phyloP scores from a whole-genome alignment of 2,329 filamentous ascomycete genomes.

The Cercospora citrullina region DNA sequence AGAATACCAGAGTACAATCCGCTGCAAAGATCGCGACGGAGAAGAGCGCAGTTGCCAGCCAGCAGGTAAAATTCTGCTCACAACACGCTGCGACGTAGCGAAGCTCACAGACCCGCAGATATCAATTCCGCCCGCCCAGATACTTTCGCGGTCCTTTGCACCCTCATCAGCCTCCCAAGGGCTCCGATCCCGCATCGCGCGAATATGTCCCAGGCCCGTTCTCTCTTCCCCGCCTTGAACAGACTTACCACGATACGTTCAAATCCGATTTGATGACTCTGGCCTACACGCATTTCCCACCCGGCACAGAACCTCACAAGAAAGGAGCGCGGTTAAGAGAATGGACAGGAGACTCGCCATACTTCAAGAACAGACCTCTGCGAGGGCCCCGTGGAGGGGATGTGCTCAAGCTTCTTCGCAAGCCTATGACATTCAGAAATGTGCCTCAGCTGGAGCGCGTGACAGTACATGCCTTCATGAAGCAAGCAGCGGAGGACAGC shows the following conservation, averaged over 20 bases:
- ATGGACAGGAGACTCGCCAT: constrained; percentile 90
- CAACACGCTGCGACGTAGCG: not conserved
- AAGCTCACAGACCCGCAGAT: constrained; percentile 56
- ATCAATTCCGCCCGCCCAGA: constrained; percentile 91
- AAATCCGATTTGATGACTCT: constrained; percentile 85
- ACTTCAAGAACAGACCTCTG: constrained; percentile 86
- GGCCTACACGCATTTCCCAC: constrained; percentile 81
- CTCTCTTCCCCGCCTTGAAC: constrained; percentile 78
- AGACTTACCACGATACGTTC: constrained; percentile 86
- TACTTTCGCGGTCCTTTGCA: constrained; percentile 93
- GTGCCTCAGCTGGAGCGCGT: constrained; percentile 79
- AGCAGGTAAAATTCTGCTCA: constrained; percentile 14
- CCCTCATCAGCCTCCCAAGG: constrained; percentile 83
- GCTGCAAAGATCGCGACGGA: constrained; percentile 43
- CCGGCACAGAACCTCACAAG: constrained; percentile 64
- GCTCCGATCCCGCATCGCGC: constrained; percentile 83
- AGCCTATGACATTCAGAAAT: constrained; percentile 73
- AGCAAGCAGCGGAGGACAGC: constrained; percentile 67
- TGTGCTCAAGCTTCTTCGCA: constrained; percentile 66
- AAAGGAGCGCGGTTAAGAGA: constrained; percentile 69
- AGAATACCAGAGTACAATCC: constrained; percentile 51
- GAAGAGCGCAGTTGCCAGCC: constrained; percentile 20
- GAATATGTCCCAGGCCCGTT: constrained; percentile 90
- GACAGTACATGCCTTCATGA: constrained; percentile 74
- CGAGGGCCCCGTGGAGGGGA: constrained; percentile 81